These are phyloP conservation scores for Claviceps spartinae DNA, from an alignment of 2,329 filamentous ascomycete species.

Conservation along the genomic window DNA sequence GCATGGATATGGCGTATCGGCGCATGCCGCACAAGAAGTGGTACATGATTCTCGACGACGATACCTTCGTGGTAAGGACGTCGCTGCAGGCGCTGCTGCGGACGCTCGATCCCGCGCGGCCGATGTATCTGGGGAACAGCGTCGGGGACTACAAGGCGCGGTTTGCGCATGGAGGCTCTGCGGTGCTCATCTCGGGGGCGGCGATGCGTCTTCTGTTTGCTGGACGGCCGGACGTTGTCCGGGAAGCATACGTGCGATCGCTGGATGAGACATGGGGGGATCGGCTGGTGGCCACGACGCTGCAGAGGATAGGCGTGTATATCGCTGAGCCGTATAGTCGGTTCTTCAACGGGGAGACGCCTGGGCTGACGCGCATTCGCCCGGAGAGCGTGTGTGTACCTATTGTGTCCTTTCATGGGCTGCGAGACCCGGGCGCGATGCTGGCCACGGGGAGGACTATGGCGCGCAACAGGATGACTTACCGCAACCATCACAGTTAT, in stretches of 20 bases:
- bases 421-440: conserved; percentile 33
- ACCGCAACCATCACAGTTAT: background rate
- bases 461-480: conserved; percentile 12
- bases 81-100: conserved; percentile 34
- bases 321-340: conserved; percentile 40
- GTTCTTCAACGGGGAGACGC: conserved; percentile 42
- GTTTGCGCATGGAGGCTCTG: conserved; percentile 45
- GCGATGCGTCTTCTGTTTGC: conserved; percentile 33
- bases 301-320: conserved; percentile 40
- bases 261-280: conserved; percentile 41
- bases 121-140: conserved; percentile 41
- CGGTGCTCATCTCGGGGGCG: conserved; percentile 36
- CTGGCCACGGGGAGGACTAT: conserved; percentile 28
- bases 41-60: conserved; percentile 45
- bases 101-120: conserved; percentile 32
- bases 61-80: conserved; percentile 39
- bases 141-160: conserved; percentile 41
- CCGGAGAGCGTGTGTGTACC: conserved; percentile 38
- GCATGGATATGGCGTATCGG: conserved; percentile 37
- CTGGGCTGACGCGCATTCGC: conserved; percentile 33
- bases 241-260: conserved; percentile 31
- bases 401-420: conserved; percentile 39
- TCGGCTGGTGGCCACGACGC: conserved; percentile 36
- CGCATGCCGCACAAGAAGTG: conserved; percentile 41
- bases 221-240: conserved; percentile 27